phyloP scores from a whole-genome alignment of 345 rosid genomes.

The Litchi chinensis region DNA sequence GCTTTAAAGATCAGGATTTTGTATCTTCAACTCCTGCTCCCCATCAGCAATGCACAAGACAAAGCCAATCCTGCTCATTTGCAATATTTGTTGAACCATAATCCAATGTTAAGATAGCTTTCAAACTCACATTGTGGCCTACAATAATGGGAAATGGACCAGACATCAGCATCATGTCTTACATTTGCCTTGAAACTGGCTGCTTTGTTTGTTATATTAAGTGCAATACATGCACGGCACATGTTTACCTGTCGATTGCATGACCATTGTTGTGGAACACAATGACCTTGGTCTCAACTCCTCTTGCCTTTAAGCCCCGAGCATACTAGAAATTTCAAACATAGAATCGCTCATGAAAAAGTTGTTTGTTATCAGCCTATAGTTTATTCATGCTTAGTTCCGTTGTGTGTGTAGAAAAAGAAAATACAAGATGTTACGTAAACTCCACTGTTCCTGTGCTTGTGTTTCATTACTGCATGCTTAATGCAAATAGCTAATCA shows the following conservation, averaged over 20 bases:
- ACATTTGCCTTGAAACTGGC: not conserved
- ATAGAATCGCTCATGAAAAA: not conserved
- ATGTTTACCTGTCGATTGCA: slow-evolving; percentile 62
- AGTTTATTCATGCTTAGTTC: not conserved
- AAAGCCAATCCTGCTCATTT: slow-evolving; percentile 25
- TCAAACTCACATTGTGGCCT: slow-evolving; percentile 84
- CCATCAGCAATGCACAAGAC: too few species aligned
- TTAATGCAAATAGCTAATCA: too few species aligned
- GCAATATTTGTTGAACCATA: slow-evolving; percentile 85
- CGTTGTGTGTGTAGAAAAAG: too few species aligned
- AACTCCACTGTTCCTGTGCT: too few species aligned
- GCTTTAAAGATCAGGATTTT: not conserved
- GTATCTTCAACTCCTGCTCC: not conserved
- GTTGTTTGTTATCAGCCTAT: not conserved
- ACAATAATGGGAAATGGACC: slow-evolving; percentile 37
- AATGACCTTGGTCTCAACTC: slow-evolving; percentile 69
- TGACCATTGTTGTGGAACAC: slow-evolving; percentile 76
- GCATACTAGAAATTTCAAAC: slow-evolving; percentile 52
- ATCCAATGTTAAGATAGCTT: slow-evolving; percentile 76
- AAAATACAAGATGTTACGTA: too few species aligned
- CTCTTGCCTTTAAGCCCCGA: slow-evolving; percentile 78
- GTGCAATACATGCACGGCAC: not conserved
- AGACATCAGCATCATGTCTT: slow-evolving; percentile 9
- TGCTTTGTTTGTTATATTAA: not conserved
- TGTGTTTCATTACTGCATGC: too few species aligned